Percentiles rank a stretch among this genome's conserved stretches.
Evolutionary conservation across 805 yeast genomes (phyloP).

Genomic region (Candida argentea): DNA sequence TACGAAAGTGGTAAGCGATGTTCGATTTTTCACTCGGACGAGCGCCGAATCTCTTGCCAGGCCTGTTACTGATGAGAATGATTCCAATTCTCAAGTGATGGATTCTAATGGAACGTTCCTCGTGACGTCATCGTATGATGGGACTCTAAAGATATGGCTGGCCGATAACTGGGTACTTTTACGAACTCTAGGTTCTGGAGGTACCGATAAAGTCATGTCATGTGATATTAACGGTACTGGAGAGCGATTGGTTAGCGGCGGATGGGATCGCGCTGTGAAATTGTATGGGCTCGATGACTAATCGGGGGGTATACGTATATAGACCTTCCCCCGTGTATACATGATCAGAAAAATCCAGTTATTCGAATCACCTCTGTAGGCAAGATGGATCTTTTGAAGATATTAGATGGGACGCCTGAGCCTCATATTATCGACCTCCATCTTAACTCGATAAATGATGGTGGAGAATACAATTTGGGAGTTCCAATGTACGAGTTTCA

Average conservation of each 20-base stretch:
- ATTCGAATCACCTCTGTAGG: not conserved
- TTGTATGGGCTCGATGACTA: conserved; percentile 11
- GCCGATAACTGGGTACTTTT: conserved; percentile 61
- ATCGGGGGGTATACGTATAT: too few relatives aligned
- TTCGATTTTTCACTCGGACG: conserved; percentile 36
- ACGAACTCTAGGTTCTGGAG: conserved; percentile 43
- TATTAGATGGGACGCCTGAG: conserved; percentile 76
- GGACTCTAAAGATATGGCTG: conserved; percentile 46
- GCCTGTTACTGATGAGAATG: conserved; percentile 20
- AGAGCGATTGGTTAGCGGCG: conserved; percentile 44
- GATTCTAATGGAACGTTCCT: conserved; percentile 37
- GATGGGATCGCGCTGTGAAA: conserved; percentile 80
- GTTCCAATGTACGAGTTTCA: conserved; percentile 83
- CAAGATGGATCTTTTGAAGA: conserved; percentile 61
- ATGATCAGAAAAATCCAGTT: not conserved
- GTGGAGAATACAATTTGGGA: conserved; percentile 66
- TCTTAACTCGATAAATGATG: conserved; percentile 33
- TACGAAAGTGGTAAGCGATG: conserved; percentile 56
- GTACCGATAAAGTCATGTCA: conserved; percentile 60
- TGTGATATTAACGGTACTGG: conserved; percentile 44
- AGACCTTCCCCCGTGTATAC: not conserved
- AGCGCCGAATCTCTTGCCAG: conserved; percentile 8
- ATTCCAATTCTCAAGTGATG: conserved; percentile 17
- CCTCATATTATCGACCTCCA: conserved; percentile 58
- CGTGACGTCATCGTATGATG: conserved; percentile 64